These are phyloP conservation scores for Boletus reticuloceps DNA, from an alignment of 768 basidiomycete genomes.

Conservation along the genomic window DNA sequence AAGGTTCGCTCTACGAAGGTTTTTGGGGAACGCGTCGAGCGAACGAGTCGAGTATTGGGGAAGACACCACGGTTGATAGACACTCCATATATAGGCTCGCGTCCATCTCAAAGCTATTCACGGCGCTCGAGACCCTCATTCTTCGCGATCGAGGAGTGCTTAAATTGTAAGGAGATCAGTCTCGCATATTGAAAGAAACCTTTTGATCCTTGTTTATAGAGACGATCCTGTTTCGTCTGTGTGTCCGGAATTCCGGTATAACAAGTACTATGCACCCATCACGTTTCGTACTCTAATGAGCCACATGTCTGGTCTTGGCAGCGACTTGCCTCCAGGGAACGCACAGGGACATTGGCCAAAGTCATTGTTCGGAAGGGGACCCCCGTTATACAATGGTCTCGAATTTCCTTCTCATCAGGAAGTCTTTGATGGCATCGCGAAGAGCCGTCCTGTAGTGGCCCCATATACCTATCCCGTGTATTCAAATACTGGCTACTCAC, in stretches of 20 bases:
- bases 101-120: slow-evolving; percentile 52
- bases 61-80: slow-evolving; percentile 30
- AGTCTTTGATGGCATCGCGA: slow-evolving; percentile 36
- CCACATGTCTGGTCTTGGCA: slow-evolving; percentile 36
- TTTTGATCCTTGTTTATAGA: slow-evolving; percentile 18
- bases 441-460: slow-evolving; percentile 39
- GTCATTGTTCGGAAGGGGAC: slow-evolving; percentile 23
- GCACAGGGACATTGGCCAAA: slow-evolving; percentile 40
- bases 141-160: slow-evolving; percentile 45
- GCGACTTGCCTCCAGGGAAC: slow-evolving; percentile 36
- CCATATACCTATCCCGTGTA: slow-evolving; percentile 46
- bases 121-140: slow-evolving; percentile 46
- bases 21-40: slow-evolving; percentile 44
- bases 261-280: slow-evolving; percentile 28
- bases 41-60: slow-evolving; percentile 37
- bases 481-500: slow-evolving; percentile 36
- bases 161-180: slow-evolving; percentile 30
- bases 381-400: slow-evolving; percentile 29
- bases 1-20: slow-evolving; percentile 43
- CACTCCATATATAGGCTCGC: slow-evolving; percentile 52
- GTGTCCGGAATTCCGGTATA: slow-evolving; percentile 21
- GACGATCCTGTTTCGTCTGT: slow-evolving; percentile 46
- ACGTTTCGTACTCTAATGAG: slow-evolving; percentile 42
- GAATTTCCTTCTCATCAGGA: slow-evolving; percentile 31
- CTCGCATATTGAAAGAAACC: background rate